A percentile compares a stretch with the other conserved stretches of the same genome.
Conservation (phyloP, 805 yeast species). For the Isabelozyma rhagii region DNA sequence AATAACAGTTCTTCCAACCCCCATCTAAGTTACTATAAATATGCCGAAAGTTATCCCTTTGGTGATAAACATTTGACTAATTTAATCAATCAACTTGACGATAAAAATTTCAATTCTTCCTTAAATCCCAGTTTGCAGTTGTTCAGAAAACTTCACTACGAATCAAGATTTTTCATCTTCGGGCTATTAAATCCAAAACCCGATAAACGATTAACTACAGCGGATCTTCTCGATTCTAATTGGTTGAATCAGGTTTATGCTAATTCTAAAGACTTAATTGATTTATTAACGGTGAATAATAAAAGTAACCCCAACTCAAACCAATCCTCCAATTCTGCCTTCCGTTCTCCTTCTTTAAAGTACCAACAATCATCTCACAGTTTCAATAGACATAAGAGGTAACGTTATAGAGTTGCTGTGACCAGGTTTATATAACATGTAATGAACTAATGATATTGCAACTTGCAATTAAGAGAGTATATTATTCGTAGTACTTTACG, state of each 20-base stretch:
- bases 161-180: slow-evolving; percentile 29
- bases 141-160: slow-evolving; percentile 36
- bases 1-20: background rate
- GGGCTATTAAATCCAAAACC: slow-evolving; percentile 33
- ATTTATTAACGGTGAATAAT: background rate
- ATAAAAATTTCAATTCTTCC: slow-evolving; percentile 10
- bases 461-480: too few species aligned
- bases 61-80: slow-evolving; percentile 14
- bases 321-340: background rate
- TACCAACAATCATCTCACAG: background rate
- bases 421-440: background rate
- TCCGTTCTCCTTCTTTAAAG: background rate
- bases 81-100: slow-evolving; percentile 23
- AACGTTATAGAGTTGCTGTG: background rate
- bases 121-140: slow-evolving; percentile 30
- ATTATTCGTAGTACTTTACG: too few species aligned
- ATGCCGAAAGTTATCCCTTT: slow-evolving; percentile 24
- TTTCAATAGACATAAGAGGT: background rate
- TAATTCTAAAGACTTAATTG: slow-evolving; percentile 30
- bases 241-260: slow-evolving; percentile 42
- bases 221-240: slow-evolving; percentile 24
- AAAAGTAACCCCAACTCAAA: background rate
- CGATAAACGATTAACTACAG: slow-evolving; percentile 17
- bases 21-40: slow-evolving; percentile 12
- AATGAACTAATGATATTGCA: background rate